A percentile compares a stretch with the other conserved stretches of the same genome.
Evolutionary conservation across 1,139 yeast genomes (phyloP).

Genomic region (Kurtzmaniella natalensis): DNA sequence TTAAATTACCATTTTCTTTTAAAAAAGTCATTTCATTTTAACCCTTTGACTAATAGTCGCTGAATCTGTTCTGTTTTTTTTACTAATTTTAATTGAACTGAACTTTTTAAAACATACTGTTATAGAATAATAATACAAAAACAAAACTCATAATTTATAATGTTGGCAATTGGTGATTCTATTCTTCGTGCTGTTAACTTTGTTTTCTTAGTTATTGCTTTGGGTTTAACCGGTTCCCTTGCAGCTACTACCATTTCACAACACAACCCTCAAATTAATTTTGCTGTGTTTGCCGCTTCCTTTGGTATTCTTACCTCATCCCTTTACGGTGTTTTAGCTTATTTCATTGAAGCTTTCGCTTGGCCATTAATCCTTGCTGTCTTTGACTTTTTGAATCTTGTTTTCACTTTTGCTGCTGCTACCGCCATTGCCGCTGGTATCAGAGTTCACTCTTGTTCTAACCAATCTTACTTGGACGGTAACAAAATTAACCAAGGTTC

Average conservation of each 20-base stretch:
- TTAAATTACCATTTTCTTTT: neutral
- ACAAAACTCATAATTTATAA: slow-evolving; percentile 13
- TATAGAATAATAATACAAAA: too few species aligned
- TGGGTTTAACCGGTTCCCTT: slow-evolving; percentile 83
- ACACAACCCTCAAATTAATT: slow-evolving; percentile 80
- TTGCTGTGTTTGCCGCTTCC: slow-evolving; percentile 80
- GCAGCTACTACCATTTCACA: slow-evolving; percentile 59
- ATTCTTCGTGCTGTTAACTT: slow-evolving; percentile 72
- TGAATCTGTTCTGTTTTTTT: slow-evolving; percentile 1
- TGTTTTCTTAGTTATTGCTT: slow-evolving; percentile 65
- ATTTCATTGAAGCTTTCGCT: slow-evolving; percentile 73
- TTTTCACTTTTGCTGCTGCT: slow-evolving; percentile 92
- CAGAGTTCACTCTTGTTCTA: slow-evolving; percentile 79
- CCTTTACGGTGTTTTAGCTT: slow-evolving; percentile 75
- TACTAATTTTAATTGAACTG: neutral
- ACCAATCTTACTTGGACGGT: slow-evolving; percentile 54
- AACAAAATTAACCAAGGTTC: slow-evolving; percentile 77
- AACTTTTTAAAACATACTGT: too few species aligned
- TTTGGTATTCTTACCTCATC: slow-evolving; percentile 80
- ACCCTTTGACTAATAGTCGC: neutral
- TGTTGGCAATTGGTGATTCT: slow-evolving; percentile 71
- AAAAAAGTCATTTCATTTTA: neutral
- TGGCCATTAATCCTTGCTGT: slow-evolving; percentile 76
- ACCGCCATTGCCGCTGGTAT: slow-evolving; percentile 90
- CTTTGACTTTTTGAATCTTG: slow-evolving; percentile 81